phyloP scores from a whole-genome alignment of 306 rosid genomes.

The Prunus davidiana region DNA sequence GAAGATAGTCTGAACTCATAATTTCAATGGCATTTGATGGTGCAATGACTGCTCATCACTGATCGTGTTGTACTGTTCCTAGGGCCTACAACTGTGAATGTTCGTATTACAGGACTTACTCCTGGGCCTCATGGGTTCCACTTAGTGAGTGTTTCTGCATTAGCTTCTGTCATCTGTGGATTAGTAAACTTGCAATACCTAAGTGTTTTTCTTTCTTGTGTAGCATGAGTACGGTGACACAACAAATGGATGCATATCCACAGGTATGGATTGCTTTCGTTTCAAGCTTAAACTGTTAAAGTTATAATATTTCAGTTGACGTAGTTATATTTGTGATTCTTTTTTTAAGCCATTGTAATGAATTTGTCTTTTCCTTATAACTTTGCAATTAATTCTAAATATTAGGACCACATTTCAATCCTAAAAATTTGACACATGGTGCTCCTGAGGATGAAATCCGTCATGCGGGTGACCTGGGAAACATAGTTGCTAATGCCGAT shows the following conservation, averaged over 20 bases:
- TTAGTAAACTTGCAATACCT: background rate
- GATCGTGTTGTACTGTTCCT: slow-evolving; percentile 15
- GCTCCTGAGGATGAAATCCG: slow-evolving; percentile 90
- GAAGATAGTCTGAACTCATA: background rate
- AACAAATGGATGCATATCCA: slow-evolving; percentile 94
- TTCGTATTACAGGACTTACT: slow-evolving; percentile 78
- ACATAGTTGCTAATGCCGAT: slow-evolving; percentile 75
- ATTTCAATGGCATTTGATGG: background rate
- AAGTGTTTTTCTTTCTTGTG: slow-evolving; percentile 24
- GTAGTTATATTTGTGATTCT: slow-evolving; percentile 13
- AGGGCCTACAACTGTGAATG: slow-evolving; percentile 88
- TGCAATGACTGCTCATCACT: background rate
- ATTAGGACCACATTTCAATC: slow-evolving; percentile 90
- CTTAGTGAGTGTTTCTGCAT: slow-evolving; percentile 50
- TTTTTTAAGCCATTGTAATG: background rate
- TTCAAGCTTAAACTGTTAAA: background rate
- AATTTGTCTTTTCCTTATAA: background rate
- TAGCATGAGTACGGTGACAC: slow-evolving; percentile 97
- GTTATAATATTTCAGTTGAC: background rate
- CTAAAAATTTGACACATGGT: slow-evolving; percentile 65
- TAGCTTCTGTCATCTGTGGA: slow-evolving; percentile 6
- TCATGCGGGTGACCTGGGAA: slow-evolving; percentile 99
- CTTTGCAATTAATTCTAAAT: slow-evolving; percentile 1
- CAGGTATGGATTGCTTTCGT: slow-evolving; percentile 45
- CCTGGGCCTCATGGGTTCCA: slow-evolving; percentile 93